Percentiles rank a stretch among this genome's conserved stretches.
Evolutionary conservation across 2,329 filamentous ascomycete genomes (phyloP).

Genomic region (Arthrobotrys pseudoclavata): DNA sequence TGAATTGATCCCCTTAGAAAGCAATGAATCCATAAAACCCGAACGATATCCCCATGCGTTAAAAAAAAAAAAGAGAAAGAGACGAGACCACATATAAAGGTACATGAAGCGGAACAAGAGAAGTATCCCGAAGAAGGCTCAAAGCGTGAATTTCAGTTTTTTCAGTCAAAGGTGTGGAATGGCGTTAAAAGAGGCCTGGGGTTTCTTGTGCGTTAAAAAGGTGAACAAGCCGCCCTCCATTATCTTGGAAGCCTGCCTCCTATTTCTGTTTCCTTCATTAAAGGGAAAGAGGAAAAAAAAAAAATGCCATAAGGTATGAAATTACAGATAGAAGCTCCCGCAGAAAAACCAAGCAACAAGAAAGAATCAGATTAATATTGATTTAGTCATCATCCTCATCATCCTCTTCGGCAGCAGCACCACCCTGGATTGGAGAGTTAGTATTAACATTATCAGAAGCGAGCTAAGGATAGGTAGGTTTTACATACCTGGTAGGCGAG

Average conservation of each 20-base stretch:
- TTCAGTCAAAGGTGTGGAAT: slow-evolving; percentile 25
- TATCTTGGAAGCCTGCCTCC: slow-evolving; percentile 30
- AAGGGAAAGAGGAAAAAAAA: slow-evolving; percentile 20
- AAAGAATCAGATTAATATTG: slow-evolving; percentile 41
- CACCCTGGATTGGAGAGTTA: slow-evolving; percentile 60
- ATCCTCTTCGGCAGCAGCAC: slow-evolving; percentile 62
- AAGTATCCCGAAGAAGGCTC: slow-evolving; percentile 37
- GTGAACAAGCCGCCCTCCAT: slow-evolving; percentile 24
- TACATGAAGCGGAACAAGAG: slow-evolving; percentile 48
- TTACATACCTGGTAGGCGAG: slow-evolving; percentile 85
- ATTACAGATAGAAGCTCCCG: slow-evolving; percentile 56
- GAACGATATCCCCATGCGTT: slow-evolving; percentile 60
- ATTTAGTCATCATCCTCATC: slow-evolving; percentile 62
- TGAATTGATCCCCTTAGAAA: slow-evolving; percentile 52
- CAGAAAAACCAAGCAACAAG: slow-evolving; percentile 46
- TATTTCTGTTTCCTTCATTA: slow-evolving; percentile 23
- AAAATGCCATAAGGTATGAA: slow-evolving; percentile 56
- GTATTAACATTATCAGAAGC: background rate
- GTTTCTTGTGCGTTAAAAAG: slow-evolving; percentile 29
- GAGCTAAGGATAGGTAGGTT: background rate
- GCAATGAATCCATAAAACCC: slow-evolving; percentile 53
- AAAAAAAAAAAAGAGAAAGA: slow-evolving; percentile 21
- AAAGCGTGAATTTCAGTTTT: slow-evolving; percentile 36
- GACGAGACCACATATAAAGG: slow-evolving; percentile 53
- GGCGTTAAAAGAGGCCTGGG: slow-evolving; percentile 44